These are phyloP conservation scores for Trichoderma sp. DNA, from an alignment of 2,329 filamentous ascomycete species.

Conservation along the genomic window DNA sequence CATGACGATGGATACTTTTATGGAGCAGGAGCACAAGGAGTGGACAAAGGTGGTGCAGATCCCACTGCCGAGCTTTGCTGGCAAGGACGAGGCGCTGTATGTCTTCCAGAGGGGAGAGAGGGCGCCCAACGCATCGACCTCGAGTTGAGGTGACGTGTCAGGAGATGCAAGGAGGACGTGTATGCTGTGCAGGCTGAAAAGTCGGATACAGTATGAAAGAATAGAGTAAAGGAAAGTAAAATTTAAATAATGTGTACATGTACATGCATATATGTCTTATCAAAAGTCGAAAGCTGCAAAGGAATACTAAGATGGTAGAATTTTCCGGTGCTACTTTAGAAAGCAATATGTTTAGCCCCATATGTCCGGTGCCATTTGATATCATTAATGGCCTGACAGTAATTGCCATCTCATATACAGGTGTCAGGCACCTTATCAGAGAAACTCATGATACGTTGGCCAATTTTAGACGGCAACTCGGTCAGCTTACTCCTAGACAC, in stretches of 20 bases:
- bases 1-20: conserved; percentile 66
- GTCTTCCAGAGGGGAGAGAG: conserved; percentile 59
- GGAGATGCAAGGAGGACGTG: neutral
- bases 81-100: conserved; percentile 75
- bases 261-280: neutral
- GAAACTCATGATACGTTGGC: neutral
- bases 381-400: neutral
- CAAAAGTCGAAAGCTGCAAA: neutral
- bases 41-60: conserved; percentile 66
- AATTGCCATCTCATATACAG: neutral
- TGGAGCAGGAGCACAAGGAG: conserved; percentile 55
- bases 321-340: neutral
- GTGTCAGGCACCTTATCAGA: neutral
- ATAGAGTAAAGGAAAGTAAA: neutral
- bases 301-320: neutral
- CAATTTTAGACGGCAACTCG: neutral
- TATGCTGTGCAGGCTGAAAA: neutral
- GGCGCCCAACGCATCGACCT: conserved; percentile 32
- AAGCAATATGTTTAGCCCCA: neutral
- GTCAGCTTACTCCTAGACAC: conserved; percentile 2
- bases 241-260: neutral
- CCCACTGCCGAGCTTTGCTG: conserved; percentile 71
- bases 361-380: neutral
- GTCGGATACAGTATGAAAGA: neutral
- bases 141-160: neutral